Base-by-base conservation (phyloP, 805 yeast genomes). In the Kodamaea kaohsiungensis region DNA sequence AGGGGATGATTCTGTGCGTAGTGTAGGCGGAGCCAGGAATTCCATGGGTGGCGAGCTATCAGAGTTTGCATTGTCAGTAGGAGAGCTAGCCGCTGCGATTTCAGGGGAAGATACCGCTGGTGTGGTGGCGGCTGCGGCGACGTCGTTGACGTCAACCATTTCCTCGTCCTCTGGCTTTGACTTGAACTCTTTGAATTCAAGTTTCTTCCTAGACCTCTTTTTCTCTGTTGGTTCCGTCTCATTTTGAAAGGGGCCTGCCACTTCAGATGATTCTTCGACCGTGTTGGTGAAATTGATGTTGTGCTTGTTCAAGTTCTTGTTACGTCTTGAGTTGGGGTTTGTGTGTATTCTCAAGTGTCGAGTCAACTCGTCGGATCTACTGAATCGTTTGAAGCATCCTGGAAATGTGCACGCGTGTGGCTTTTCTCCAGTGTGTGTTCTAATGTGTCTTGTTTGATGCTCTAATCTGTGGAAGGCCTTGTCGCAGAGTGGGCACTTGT, bases 401-500 rank as follows among this genome's bases (percentile, higher is more conserved):
- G 95, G 91, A 61, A 81, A 90, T 16, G 85, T 81, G 70, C 97
- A 91, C 49, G 84, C 85, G 66, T 89, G 95, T 1, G 97, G 96
- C 67, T 90, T 89, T 68, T 91, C 96, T 48, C 97, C 97, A 0
- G 97, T 91, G 72, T 91, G 97, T 8, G 96, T 91, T 54, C 97
- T 78, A 61, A 91, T 87, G 68, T 91, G 97, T 60, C 97, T 80
- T 10, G 96, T 91, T 66, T 89, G 96, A 69, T 91, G 97, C 69
- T 91, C 97, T 48, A 91, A 75, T 56, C 97, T 79, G 68, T 89
- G 93, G 68, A 91, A 91, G 8, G 96, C 90, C 72, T 90, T 89
- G 49, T 83, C 85, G 70, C 97, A 91, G 62, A 88, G 77, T 17
- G 92, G 86, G 65, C 97, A 91, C 62, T 85, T 84, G 76, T 88